A percentile compares a stretch with the other conserved stretches of the same genome.
Evolutionary conservation across 1,139 yeast genomes (phyloP).

Genomic region (Yamadazyma mexicana): DNA sequence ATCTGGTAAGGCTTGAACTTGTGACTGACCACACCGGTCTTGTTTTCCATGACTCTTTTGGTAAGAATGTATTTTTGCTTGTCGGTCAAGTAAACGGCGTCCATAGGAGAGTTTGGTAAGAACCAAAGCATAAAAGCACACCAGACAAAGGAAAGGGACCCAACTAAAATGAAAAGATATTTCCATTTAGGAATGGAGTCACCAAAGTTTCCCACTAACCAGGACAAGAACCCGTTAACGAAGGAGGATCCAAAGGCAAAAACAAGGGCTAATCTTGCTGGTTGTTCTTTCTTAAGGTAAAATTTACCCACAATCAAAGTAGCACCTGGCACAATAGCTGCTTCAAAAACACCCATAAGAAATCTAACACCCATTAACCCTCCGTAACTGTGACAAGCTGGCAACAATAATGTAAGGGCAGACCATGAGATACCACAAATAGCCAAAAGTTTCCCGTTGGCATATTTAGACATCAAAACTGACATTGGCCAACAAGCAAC

Average conservation of each 20-base stretch:
- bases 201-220: slow-evolving; percentile 30
- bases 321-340: slow-evolving; percentile 42
- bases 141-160: slow-evolving; percentile 29
- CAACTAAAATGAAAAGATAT: slow-evolving; percentile 29
- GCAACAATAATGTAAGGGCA: slow-evolving; percentile 22
- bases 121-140: slow-evolving; percentile 25
- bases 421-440: slow-evolving; percentile 28
- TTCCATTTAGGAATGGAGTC: slow-evolving; percentile 30
- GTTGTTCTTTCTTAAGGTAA: slow-evolving; percentile 27
- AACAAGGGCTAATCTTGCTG: slow-evolving; percentile 24
- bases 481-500: slow-evolving; percentile 43
- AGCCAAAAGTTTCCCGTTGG: slow-evolving; percentile 30
- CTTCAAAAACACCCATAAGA: slow-evolving; percentile 34
- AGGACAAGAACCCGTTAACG: slow-evolving; percentile 30
- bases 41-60: slow-evolving; percentile 24
- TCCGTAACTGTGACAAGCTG: slow-evolving; percentile 29
- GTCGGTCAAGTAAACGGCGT: slow-evolving; percentile 22
- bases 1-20: slow-evolving; percentile 25
- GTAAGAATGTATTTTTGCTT: slow-evolving; percentile 23
- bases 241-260: slow-evolving; percentile 31
- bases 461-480: slow-evolving; percentile 24
- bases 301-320: slow-evolving; percentile 31
- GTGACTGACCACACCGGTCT: slow-evolving; percentile 24
- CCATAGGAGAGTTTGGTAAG: slow-evolving; percentile 27
- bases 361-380: slow-evolving; percentile 35